Conservation (phyloP, 306 rosid species). For the Trifolium subterraneum region DNA sequence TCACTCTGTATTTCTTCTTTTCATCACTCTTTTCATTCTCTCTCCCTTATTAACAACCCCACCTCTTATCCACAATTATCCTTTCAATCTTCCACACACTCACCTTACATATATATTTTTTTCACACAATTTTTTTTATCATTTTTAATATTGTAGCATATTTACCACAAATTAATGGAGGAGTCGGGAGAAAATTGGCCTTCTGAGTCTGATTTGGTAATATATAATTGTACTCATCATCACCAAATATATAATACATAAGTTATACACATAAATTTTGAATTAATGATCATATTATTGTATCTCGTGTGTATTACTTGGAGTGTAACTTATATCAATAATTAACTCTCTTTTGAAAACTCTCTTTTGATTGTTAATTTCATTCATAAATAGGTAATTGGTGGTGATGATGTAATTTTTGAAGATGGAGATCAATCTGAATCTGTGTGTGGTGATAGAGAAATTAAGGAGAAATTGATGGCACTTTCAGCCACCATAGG, state of each 20-base stretch:
- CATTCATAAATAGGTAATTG: slow-evolving; percentile 15
- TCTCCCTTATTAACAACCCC: neutral
- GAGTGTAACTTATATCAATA: neutral
- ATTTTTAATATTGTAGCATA: neutral
- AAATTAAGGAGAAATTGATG: slow-evolving; percentile 26
- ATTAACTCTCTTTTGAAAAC: neutral
- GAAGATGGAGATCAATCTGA: slow-evolving; percentile 31
- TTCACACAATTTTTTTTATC: neutral
- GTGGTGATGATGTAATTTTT: neutral
- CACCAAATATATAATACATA: neutral
- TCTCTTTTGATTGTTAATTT: too few relatives aligned
- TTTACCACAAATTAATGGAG: slow-evolving; percentile 31
- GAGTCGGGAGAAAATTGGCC: slow-evolving; percentile 55
- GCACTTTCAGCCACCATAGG: slow-evolving; percentile 46
- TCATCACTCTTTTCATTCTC: neutral
- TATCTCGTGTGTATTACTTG: neutral
- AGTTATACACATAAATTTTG: neutral
- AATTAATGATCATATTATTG: neutral
- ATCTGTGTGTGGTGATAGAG: neutral
- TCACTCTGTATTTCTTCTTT: neutral
- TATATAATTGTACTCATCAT: neutral
- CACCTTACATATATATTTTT: neutral
- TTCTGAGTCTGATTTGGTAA: slow-evolving; percentile 42
- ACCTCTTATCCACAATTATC: slow-evolving; percentile 7
- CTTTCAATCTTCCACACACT: neutral